These are phyloP conservation scores for Orbilia ellipsospora DNA, from an alignment of 2,329 filamentous ascomycete species.

Conservation along the genomic window DNA sequence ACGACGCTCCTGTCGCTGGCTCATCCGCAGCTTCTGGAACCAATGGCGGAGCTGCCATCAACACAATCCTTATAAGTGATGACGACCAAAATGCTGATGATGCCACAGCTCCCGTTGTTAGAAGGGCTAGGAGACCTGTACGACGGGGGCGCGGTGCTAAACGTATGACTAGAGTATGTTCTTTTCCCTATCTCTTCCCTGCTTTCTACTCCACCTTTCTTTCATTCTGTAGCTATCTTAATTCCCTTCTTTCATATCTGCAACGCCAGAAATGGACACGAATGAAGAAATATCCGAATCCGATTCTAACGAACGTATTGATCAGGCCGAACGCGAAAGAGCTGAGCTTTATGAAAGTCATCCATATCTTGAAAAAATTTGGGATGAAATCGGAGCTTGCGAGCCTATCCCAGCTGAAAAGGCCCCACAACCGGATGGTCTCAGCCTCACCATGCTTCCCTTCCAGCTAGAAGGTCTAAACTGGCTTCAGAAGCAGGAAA, in stretches of 20 bases:
- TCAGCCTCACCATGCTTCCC: conserved; percentile 85
- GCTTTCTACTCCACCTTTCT: conserved; percentile 34
- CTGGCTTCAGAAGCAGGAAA: conserved; percentile 94
- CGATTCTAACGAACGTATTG: conserved; percentile 22
- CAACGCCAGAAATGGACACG: conserved; percentile 58
- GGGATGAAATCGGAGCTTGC: conserved; percentile 77
- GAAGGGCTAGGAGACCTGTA: conserved; percentile 3
- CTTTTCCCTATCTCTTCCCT: conserved; percentile 16
- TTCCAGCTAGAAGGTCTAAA: conserved; percentile 94
- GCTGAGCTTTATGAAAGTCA: conserved; percentile 78
- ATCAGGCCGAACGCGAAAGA: conserved; percentile 68
- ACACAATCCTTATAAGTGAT: not conserved
- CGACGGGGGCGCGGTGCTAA: conserved; percentile 15
- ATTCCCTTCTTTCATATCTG: too few species aligned
- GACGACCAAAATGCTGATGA: conserved; percentile 57
- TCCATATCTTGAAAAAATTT: conserved; percentile 84
- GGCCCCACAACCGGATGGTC: conserved; percentile 78
- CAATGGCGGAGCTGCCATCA: not conserved
- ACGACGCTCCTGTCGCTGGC: not conserved
- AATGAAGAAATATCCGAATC: not conserved
- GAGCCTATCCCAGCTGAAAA: conserved; percentile 73
- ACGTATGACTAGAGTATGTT: conserved; percentile 56
- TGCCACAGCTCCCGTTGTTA: conserved; percentile 2
- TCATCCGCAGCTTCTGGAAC: not conserved
- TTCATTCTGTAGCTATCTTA: not conserved